These are phyloP conservation scores for Mariannaea sp. DNA, from an alignment of 2,329 filamentous ascomycete genomes.

Conservation along the genomic window DNA sequence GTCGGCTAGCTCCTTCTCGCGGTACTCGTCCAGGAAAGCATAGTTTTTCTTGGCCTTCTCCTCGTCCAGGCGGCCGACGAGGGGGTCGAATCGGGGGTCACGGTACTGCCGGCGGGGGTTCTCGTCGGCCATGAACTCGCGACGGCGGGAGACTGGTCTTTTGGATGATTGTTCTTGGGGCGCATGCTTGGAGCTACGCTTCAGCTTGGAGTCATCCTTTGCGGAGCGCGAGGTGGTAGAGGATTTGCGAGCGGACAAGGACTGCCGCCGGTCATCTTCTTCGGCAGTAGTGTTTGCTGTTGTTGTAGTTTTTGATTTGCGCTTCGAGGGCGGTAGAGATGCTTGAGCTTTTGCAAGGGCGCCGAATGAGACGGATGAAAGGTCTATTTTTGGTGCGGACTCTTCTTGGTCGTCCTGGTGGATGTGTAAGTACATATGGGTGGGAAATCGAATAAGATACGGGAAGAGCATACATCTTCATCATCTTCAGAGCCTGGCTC, in stretches of 20 bases:
- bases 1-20: constrained; percentile 78
- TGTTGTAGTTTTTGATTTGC: constrained; percentile 34
- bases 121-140: constrained; percentile 66
- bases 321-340: constrained; percentile 53
- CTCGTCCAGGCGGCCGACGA: constrained; percentile 58
- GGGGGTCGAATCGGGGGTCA: constrained; percentile 86
- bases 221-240: constrained; percentile 39
- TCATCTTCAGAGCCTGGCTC: constrained; percentile 36
- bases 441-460: constrained; percentile 8
- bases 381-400: constrained; percentile 47
- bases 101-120: constrained; percentile 61
- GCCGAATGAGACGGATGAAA: constrained; percentile 78
- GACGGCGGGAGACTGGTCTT: constrained; percentile 78
- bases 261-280: constrained; percentile 38
- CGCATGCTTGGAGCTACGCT: constrained; percentile 79
- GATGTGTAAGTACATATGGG: not conserved
- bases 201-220: constrained; percentile 38
- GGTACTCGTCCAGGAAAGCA: constrained; percentile 85
- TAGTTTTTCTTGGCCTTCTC: constrained; percentile 73
- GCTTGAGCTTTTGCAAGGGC: constrained; percentile 87
- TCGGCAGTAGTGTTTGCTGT: constrained; percentile 29
- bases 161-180: constrained; percentile 83
- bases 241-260: constrained; percentile 39
- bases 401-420: constrained; percentile 39
- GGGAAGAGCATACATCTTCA: constrained; percentile 33